Base-by-base conservation (phyloP, 345 rosid species). In the Balakata baccata region DNA sequence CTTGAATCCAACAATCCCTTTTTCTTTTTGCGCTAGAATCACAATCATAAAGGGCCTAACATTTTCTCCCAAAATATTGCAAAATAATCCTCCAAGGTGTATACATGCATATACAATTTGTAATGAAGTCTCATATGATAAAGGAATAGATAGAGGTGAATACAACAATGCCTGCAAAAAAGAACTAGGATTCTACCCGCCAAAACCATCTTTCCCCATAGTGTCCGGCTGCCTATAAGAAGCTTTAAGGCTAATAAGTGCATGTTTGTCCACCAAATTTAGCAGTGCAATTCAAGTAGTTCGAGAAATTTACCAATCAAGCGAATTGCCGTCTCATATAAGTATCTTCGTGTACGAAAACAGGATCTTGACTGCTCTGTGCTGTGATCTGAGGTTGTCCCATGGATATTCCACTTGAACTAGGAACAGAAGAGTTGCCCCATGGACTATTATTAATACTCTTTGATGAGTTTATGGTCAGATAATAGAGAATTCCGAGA, bases 281-380 rank as follows among this genome's bases (percentile, higher is more conserved):
- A 62, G 41, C 66, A 62, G 11, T 16, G 22, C 5, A 41, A n/a
- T n/a, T 23, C 47, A 62, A 16, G 10, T 65, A 47, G 34, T 0
- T 38, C 13, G n/a, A 9, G 79, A 52, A 68, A 75, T 17, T 29
- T 34, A 39, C 60, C 16, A 14, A 52, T 86, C 88, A 88, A 62
- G 91, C 81, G 79, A 87, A 82, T 72, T 92, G 98, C 47, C 92
- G 76, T 83, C 92, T 85, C 82, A 85, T 84, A 66, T 87, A 86
- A 25, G 94, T 88, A 74, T 89, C 97, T 81, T 92, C 94, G 41
- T 88, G 92, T 37, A 91, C 91, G 59, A 91, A 92, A 45, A 86
- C 93, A 6, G 97, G 94, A 37, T 79, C 89, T 80, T 79, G 88
- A 38, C 85, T 62, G 79, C 74, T 80, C 68, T 80, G 86, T 3